Evolutionary conservation across 306 rosid genomes (phyloP), one percentile per base, ranked within the genome.

Genomic region (Phaseolus lunatus): DNA sequence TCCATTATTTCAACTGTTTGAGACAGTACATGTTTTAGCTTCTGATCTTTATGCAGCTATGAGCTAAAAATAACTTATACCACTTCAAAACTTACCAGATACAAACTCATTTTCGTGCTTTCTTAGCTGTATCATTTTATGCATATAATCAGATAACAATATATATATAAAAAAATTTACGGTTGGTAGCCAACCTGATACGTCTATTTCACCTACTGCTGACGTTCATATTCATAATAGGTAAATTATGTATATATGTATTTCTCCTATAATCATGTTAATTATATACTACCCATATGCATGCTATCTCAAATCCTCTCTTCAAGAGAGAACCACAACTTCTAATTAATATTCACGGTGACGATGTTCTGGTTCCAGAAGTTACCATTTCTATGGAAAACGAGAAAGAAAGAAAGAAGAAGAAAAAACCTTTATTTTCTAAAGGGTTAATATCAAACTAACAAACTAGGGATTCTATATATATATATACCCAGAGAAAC

Each of bases 151-250:
- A 31, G 7, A 33, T 33, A 5, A 74, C n/a, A 64, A 29, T 57
- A 19, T 23, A n/a, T n/a, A n/a, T 58, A 64, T 56, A 78, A 52
- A 37, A 43, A 82, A 73, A 82, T 57, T 9, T 18, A 65, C 43
- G 20, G 72, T 44, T 70, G 65, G 72, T 78, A 74, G 73, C 80
- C 45, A 53, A 79, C 76, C 79, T 75, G 75, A 75, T 70, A 39
- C 58, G 57, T 64, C 70, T 75, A 78, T 75, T 80, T 78, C 53
- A 85, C 87, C 88, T 61, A 80, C 85, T 65, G 41, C 80, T 53
- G 65, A 47, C 41, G 27, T 65, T 62, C 61, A 48, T 53, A 63
- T 68, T n/a, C 22, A 72, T 47, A 67, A 47, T 59, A 22, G 11
- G 6, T 27, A 77, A 26, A 77, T 18, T 72, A 39, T 71, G 35